Evolutionary conservation across 2,329 filamentous ascomycete genomes (phyloP), one percentile per base, ranked within the genome.

Genomic region (Diaporthe eres): DNA sequence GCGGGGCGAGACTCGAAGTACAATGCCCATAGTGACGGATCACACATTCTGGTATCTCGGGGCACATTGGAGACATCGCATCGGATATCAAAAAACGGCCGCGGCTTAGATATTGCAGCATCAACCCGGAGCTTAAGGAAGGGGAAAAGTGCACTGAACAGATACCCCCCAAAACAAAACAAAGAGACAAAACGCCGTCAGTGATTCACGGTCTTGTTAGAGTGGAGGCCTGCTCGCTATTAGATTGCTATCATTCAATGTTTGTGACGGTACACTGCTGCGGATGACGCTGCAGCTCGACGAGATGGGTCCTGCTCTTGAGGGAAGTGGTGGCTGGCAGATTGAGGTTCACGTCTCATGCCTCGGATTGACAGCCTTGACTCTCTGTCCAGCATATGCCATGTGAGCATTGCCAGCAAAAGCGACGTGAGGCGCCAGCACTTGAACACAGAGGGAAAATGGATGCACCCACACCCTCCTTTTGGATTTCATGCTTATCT

Each of bases 91-190:
- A 72, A 37, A 25, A 47, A 37, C 8, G 25, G 39, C 19, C 49
- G 19, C n/a, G 44, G 42, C 19, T n/a, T 53, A 37, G 49, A 44
- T n/a, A 49, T 47, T 44, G 34, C 58, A 47, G 67, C 67, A 75
- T 58, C 47, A 37, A 65, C 31, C 13, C 37, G 65, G 65, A 49
- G 25, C 67, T 19, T 15, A 44, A 68, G 47, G 28, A 4, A 44
- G 67, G 42, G 13, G 61, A 31, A 63, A 17, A 31, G 7, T 65
- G 42, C 58, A 37, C 31, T 72, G 34, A n/a, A 67, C 60, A 75
- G 67, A 75, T 72, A 75, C 67, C 73, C 65, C 42, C 3, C 3
- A 58, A 63, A 51, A 55, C 55, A 8, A 28, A 53, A 17, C 19
- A 19, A 53, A 39, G 47, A 53, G 22, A 65, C 3, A 67, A n/a